These are phyloP conservation scores for Hortaea werneckii DNA, from an alignment of 2,329 filamentous ascomycete species.

Conservation along the genomic window DNA sequence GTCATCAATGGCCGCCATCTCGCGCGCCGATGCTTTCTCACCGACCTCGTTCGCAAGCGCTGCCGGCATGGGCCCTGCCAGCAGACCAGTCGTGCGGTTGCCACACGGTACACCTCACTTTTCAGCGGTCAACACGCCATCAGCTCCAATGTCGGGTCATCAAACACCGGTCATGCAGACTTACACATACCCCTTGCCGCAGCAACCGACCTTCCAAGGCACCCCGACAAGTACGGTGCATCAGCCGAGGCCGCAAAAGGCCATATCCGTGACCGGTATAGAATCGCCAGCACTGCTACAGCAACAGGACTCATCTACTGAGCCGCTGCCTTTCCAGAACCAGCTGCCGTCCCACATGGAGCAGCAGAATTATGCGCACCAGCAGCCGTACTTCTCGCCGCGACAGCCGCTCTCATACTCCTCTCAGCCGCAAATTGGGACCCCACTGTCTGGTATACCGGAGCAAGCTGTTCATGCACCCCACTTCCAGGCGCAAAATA, in stretches of 20 bases:
- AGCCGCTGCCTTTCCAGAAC: constrained; percentile 85
- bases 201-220: constrained; percentile 49
- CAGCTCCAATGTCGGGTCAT: constrained; percentile 22
- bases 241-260: constrained; percentile 88
- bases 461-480: constrained; percentile 85
- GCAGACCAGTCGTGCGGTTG: constrained; percentile 71
- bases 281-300: constrained; percentile 66
- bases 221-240: constrained; percentile 67
- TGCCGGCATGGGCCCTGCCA: constrained; percentile 34
- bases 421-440: constrained; percentile 62
- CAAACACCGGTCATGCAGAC: constrained; percentile 40
- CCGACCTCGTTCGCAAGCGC: constrained; percentile 56
- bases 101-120: constrained; percentile 49
- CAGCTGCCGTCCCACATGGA: constrained; percentile 74
- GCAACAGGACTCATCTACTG: constrained; percentile 30
- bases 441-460: constrained; percentile 82
- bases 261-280: constrained; percentile 85
- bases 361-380: constrained; percentile 39
- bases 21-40: constrained; percentile 66
- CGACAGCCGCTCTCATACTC: constrained; percentile 44
- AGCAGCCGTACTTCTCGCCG: constrained; percentile 44
- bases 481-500: constrained; percentile 53
- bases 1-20: constrained; percentile 61
- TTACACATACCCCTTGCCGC: constrained; percentile 44
- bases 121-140: constrained; percentile 22